A percentile compares a stretch with the other conserved stretches of the same genome.
Evolutionary conservation across 371 early-diverging fungal genomes (phyloP).

Genomic region (Mortierella sp.): DNA sequence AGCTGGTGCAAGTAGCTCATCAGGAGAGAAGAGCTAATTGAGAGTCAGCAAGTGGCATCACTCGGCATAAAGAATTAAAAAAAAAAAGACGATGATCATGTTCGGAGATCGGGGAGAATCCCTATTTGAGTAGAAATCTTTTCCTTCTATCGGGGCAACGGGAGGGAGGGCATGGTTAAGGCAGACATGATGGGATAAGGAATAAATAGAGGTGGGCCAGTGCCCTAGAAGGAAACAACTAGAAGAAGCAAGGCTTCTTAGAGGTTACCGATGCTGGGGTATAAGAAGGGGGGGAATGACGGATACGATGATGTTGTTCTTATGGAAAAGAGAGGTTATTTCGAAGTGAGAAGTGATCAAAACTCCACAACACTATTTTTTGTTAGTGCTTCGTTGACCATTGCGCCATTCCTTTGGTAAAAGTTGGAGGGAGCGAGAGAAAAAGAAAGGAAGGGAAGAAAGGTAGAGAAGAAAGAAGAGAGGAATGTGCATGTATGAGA

Average conservation of each 20-base stretch:
- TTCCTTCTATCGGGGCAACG: background rate
- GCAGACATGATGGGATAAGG: background rate
- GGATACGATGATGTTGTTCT: too few species aligned
- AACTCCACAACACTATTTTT: constrained; percentile 1
- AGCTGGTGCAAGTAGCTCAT: background rate
- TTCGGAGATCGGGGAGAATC: constrained; percentile 2
- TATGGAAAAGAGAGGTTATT: too few species aligned
- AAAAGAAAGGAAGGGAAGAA: background rate
- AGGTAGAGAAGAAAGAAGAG: background rate
- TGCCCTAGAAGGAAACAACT: background rate
- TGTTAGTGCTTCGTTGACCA: background rate
- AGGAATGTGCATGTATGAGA: too few species aligned
- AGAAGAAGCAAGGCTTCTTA: background rate
- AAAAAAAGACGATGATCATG: background rate
- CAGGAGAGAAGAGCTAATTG: background rate
- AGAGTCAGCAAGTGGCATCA: background rate
- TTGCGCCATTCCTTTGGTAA: background rate
- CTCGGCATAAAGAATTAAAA: too few species aligned
- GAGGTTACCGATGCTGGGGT: constrained; percentile 10
- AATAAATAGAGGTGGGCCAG: background rate
- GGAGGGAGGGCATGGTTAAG: background rate
- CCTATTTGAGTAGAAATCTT: background rate
- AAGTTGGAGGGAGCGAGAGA: background rate
- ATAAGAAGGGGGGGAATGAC: too few species aligned
- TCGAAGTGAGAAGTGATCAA: background rate